Conservation (phyloP, 805 yeast genomes). For the Cyberlindnera misumaiensis region DNA sequence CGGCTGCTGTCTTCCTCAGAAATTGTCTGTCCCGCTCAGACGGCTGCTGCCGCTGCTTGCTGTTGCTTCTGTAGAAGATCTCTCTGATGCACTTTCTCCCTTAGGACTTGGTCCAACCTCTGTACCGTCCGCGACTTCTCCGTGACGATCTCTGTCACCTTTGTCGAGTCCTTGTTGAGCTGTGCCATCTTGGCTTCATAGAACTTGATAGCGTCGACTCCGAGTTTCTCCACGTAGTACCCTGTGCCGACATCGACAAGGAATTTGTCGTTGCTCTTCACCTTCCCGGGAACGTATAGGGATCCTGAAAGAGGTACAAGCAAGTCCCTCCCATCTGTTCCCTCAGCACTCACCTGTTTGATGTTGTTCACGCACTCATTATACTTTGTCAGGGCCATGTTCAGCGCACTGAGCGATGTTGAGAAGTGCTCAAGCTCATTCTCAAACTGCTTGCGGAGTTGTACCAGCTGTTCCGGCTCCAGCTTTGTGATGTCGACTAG, state of each 20-base stretch:
- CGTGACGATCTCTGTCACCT: slow-evolving; percentile 66
- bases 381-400: slow-evolving; percentile 75
- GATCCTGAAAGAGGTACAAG: slow-evolving; percentile 87
- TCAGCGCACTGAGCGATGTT: slow-evolving; percentile 75
- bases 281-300: slow-evolving; percentile 80
- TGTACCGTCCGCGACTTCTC: slow-evolving; percentile 64
- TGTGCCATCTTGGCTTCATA: slow-evolving; percentile 70
- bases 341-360: slow-evolving; percentile 38
- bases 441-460: slow-evolving; percentile 76
- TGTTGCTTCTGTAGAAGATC: slow-evolving; percentile 7
- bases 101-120: slow-evolving; percentile 51
- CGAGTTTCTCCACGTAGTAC: slow-evolving; percentile 77
- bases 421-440: slow-evolving; percentile 82
- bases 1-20: too few relatives aligned
- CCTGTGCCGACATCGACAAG: slow-evolving; percentile 97
- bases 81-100: slow-evolving; percentile 39
- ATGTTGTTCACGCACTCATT: slow-evolving; percentile 74
- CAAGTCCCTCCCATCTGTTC: slow-evolving; percentile 42
- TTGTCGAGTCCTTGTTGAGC: slow-evolving; percentile 62
- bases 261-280: slow-evolving; percentile 57
- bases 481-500: slow-evolving; percentile 62
- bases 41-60: slow-evolving; percentile 3
- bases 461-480: slow-evolving; percentile 76
- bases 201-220: slow-evolving; percentile 59
- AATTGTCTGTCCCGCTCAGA: neutral